Evolutionary conservation across 495 filamentous ascomycete genomes (phyloP).

Genomic region (Lindgomyces ingoldianus): DNA sequence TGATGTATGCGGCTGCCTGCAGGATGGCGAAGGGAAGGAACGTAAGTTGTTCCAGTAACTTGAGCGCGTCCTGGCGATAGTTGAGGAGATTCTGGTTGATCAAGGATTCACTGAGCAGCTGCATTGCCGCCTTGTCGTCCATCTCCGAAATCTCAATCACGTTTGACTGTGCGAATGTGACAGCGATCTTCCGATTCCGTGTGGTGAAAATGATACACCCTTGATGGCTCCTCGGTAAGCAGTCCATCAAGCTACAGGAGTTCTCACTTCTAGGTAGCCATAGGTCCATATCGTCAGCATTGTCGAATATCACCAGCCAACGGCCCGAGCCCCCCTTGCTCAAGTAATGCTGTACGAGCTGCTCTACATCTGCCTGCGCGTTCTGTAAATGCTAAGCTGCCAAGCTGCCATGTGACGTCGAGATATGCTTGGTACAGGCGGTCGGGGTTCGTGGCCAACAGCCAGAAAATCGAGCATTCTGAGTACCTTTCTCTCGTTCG

Average conservation of each 20-base stretch:
- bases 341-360: constrained; percentile 41
- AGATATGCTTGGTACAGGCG: constrained; percentile 35
- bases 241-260: background rate
- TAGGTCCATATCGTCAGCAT: constrained; percentile 31
- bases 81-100: background rate
- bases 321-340: constrained; percentile 31
- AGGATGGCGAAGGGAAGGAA: constrained; percentile 28
- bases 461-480: constrained; percentile 16
- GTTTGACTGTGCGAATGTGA: constrained; percentile 4
- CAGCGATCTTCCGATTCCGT: constrained; percentile 9
- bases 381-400: constrained; percentile 22
- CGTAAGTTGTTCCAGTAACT: constrained; percentile 7
- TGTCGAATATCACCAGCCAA: constrained; percentile 40
- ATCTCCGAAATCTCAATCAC: constrained; percentile 6
- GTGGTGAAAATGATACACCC: constrained; percentile 24
- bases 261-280: background rate
- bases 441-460: background rate
- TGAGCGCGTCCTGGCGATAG: too few relatives aligned
- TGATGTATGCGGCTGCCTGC: constrained; percentile 32
- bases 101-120: constrained; percentile 10
- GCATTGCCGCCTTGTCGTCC: background rate
- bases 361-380: constrained; percentile 39
- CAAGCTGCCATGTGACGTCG: constrained; percentile 41
- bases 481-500: background rate
- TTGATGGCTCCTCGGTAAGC: constrained; percentile 4